A percentile compares a stretch with the other conserved stretches of the same genome.
These are phyloP conservation scores for Dorcoceras hygrometricum DNA, from an alignment of 257 asterid species.

Conservation along the genomic window DNA sequence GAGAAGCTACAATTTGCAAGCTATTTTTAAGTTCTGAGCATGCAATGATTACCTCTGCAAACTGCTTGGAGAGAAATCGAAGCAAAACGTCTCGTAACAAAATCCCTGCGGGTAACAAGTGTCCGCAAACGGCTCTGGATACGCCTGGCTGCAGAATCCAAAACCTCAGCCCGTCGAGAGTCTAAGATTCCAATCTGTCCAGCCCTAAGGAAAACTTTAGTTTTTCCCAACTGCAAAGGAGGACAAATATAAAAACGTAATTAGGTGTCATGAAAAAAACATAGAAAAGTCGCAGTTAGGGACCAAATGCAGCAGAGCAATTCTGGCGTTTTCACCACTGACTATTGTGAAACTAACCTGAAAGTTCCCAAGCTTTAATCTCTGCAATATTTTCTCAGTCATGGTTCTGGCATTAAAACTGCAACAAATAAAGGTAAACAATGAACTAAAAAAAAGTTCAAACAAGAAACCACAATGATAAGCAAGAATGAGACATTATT, in stretches of 20 bases:
- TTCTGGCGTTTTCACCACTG: conserved; percentile 17
- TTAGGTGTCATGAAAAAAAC: conserved; percentile 19
- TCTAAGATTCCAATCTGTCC: conserved; percentile 93
- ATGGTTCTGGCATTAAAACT: conserved; percentile 87
- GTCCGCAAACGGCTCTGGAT: conserved; percentile 78
- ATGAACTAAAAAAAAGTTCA: conserved; percentile 15
- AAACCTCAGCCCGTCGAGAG: conserved; percentile 81
- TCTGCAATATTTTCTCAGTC: conserved; percentile 81
- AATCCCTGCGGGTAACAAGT: conserved; percentile 62
- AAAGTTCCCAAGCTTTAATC: conserved; percentile 74
- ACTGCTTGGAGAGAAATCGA: conserved; percentile 78
- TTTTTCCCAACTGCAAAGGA: conserved; percentile 75
- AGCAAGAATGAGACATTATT: conserved; percentile 10
- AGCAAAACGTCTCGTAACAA: conserved; percentile 50
- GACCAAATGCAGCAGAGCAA: conserved; percentile 1
- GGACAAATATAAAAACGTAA: conserved; percentile 15
- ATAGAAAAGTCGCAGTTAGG: conserved; percentile 12
- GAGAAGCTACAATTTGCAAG: conserved; percentile 7
- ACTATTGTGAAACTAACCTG: conserved; percentile 58
- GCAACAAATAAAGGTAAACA: conserved; percentile 30
- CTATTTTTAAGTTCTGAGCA: conserved; percentile 8
- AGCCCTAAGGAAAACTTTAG: conserved; percentile 93
- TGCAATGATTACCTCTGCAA: conserved; percentile 72
- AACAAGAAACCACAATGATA: conserved; percentile 18
- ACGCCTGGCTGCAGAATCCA: conserved; percentile 81